Base-by-base conservation (phyloP, 2,329 filamentous ascomycete species). In the Aspergillus terreus region DNA sequence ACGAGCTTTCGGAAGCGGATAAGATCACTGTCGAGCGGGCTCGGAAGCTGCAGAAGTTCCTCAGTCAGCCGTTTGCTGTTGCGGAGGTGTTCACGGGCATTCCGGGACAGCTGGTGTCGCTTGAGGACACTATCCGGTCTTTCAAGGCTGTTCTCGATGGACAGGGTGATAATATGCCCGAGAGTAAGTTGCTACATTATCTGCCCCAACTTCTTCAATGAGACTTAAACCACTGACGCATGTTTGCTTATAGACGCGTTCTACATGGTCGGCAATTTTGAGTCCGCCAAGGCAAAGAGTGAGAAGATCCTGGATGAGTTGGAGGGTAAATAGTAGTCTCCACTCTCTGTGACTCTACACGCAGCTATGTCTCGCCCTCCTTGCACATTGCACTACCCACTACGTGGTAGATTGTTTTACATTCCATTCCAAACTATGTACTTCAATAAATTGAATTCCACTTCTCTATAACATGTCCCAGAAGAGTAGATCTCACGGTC, bases 11-110 rank as follows among this genome's bases (percentile, higher is more conserved):
- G 62, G 94, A 97, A 84, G 88, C 89, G 70, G 94, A 99, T 79
- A 96, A 99, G 88, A 86, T 99, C 71, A 97, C 94, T 68, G 94
- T 99, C 84, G 94, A 99, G 88, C 94, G 94, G 86, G 94, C 94
- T 78, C 92, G 94, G 83, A 97, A 97, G 86, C 87, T 99, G 75
- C 94, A 99, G 85, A 89, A 92, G 88, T 99, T 99, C 91, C 83
- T 99, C 83, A 90, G 85, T 78, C 94, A 99, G 84, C 94, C 94
- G 74, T 99, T 99, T 86, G 94, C 94, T 68, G 94, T 87, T 69
- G 84, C 84, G 64, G 81, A 86, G 74, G 84, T 80, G 49, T 81
- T 81, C 71, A 81, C 78, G 66, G 84, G 84, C 83, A 96, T 96
- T 75, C 89, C 96, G 87, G 94, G 94, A 78, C 84, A 85, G 78